phyloP scores from a whole-genome alignment of 2,329 filamentous ascomycete species.

The Aspergillus caelatus region DNA sequence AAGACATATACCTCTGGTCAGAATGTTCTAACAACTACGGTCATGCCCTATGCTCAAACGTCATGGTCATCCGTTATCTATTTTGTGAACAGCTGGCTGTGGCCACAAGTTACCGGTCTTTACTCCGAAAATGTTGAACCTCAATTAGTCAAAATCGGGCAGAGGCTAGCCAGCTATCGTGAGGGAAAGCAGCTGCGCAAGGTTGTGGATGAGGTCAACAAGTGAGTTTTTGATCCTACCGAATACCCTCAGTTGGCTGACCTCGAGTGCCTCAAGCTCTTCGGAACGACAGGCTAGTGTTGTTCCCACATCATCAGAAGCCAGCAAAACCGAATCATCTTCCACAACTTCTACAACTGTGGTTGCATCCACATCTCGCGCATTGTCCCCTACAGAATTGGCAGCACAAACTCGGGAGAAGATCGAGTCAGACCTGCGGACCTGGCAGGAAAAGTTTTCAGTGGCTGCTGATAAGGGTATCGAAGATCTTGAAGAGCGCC shows the following conservation, averaged over 20 bases:
- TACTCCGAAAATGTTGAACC: constrained; percentile 95
- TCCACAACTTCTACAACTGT: constrained; percentile 31
- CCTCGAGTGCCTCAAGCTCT: constrained; percentile 16
- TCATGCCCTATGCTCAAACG: constrained; percentile 72
- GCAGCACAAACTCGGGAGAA: constrained; percentile 57
- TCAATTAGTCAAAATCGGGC: constrained; percentile 87
- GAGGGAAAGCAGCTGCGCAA: constrained; percentile 65
- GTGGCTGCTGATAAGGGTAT: constrained; percentile 81
- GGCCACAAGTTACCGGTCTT: constrained; percentile 77
- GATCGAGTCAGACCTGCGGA: constrained; percentile 75
- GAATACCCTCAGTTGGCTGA: constrained; percentile 12
- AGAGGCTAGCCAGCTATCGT: constrained; percentile 71
- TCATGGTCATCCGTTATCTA: constrained; percentile 68
- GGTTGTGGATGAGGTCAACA: constrained; percentile 58
- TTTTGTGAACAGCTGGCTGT: constrained; percentile 76
- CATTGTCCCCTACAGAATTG: constrained; percentile 49
- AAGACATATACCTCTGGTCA: constrained; percentile 69
- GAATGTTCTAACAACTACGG: constrained; percentile 68
- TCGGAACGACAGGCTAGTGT: constrained; percentile 27
- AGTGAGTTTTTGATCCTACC: constrained; percentile 29
- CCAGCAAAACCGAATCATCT: constrained; percentile 21
- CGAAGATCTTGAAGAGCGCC: constrained; percentile 65
- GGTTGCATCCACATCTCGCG: constrained; percentile 28
- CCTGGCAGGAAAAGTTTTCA: constrained; percentile 88
- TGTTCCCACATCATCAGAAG: constrained; percentile 22